A percentile compares a stretch with the other conserved stretches of the same genome.
Conservation (phyloP, 2,329 filamentous ascomycete genomes). For the Rosellinia necatrix region DNA sequence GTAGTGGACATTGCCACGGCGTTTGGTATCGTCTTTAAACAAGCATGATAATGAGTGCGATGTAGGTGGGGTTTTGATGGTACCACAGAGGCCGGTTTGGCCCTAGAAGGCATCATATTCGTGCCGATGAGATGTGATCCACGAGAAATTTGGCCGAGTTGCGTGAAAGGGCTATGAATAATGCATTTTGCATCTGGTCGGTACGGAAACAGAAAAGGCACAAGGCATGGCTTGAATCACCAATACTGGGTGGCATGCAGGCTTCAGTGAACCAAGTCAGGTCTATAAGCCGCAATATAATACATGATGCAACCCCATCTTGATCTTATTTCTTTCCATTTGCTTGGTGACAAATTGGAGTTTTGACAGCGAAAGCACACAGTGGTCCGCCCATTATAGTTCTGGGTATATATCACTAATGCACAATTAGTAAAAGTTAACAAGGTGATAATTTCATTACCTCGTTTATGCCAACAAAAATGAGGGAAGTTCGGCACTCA, state of each 20-base stretch:
- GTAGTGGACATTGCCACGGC: slow-evolving; percentile 36
- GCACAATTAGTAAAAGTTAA: slow-evolving; percentile 21
- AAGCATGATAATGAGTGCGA: slow-evolving; percentile 33
- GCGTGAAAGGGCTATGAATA: neutral
- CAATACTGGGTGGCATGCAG: neutral
- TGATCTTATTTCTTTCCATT: neutral
- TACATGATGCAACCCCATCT: slow-evolving; percentile 17
- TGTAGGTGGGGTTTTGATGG: slow-evolving; percentile 24
- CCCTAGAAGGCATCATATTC: slow-evolving; percentile 16
- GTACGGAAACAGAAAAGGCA: slow-evolving; percentile 4
- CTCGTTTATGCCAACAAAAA: neutral
- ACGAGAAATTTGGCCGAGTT: too few relatives aligned
- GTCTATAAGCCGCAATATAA: slow-evolving; percentile 9
- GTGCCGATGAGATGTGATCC: slow-evolving; percentile 5
- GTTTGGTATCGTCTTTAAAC: slow-evolving; percentile 33
- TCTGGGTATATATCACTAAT: slow-evolving; percentile 38
- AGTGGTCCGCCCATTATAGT: slow-evolving; percentile 17
- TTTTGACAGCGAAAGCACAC: too few relatives aligned
- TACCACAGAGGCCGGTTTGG: slow-evolving; percentile 14
- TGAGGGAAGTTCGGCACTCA: slow-evolving; percentile 45
- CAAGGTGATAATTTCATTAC: too few relatives aligned
- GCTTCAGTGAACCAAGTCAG: slow-evolving; percentile 7
- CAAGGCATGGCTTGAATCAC: slow-evolving; percentile 13
- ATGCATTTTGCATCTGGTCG: slow-evolving; percentile 1
- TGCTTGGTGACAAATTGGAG: neutral